A percentile compares a stretch with the other conserved stretches of the same genome.
phyloP scores from a whole-genome alignment of 1,284 basidiomycete genomes.

The Ceratobasidium sp. region DNA sequence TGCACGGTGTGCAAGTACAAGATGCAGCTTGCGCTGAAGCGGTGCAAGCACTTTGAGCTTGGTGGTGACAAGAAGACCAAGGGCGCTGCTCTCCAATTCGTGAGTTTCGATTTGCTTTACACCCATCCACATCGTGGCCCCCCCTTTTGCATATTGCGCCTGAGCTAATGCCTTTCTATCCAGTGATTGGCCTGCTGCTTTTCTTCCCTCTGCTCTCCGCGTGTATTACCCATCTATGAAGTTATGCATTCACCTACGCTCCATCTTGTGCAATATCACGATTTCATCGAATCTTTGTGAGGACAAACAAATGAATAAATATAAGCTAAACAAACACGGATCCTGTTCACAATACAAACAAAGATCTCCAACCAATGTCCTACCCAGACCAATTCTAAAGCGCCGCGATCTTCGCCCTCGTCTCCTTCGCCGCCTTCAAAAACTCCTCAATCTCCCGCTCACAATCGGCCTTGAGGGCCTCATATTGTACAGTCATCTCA shows the following conservation, averaged over 20 bases:
- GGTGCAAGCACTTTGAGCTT: conserved; percentile 99
- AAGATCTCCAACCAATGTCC: conserved; percentile 11
- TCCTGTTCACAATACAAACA: conserved; percentile 2
- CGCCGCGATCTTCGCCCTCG: conserved; percentile 43
- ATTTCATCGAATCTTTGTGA: background rate
- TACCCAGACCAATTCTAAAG: background rate
- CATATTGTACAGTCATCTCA: conserved; percentile 43
- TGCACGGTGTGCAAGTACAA: conserved; percentile 99
- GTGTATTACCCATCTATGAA: conserved; percentile 44
- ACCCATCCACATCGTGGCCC: background rate
- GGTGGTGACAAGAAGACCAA: conserved; percentile 99
- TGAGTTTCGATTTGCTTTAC: conserved; percentile 59
- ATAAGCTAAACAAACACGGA: conserved; percentile 3
- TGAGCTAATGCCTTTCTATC: background rate
- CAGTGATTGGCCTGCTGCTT: conserved; percentile 21
- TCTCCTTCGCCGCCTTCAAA: conserved; percentile 41
- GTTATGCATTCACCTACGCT: conserved; percentile 36
- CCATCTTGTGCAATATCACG: background rate
- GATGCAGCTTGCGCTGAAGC: conserved; percentile 95
- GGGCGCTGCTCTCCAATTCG: conserved; percentile 93
- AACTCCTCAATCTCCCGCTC: conserved; percentile 46
- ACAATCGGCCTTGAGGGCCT: conserved; percentile 38
- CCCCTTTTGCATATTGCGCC: background rate
- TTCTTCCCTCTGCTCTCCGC: conserved; percentile 28
- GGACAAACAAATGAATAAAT: conserved; percentile 12